phyloP scores from a whole-genome alignment of 2,329 filamentous ascomycete species.

The Colletotrichum eremochloae region DNA sequence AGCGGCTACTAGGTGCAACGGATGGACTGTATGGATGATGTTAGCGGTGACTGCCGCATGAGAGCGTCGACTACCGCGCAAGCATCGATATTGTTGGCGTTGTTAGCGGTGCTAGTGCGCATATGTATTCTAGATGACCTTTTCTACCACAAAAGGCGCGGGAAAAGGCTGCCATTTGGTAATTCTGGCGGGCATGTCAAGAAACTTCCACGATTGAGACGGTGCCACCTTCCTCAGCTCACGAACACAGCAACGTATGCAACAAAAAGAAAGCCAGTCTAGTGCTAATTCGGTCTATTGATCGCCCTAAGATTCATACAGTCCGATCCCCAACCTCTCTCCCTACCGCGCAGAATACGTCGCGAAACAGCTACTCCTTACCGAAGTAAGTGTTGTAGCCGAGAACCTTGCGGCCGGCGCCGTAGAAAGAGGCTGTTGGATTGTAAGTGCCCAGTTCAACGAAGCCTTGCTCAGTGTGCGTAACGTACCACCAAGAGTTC shows the following conservation, averaged over 20 bases:
- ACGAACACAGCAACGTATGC: slow-evolving; percentile 10
- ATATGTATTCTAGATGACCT: slow-evolving; percentile 37
- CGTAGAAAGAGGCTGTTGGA: slow-evolving; percentile 71
- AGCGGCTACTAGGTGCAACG: slow-evolving; percentile 65
- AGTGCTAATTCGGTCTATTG: slow-evolving; percentile 34
- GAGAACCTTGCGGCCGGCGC: slow-evolving; percentile 78
- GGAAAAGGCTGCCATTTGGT: slow-evolving; percentile 27
- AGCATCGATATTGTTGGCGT: slow-evolving; percentile 5
- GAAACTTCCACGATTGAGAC: slow-evolving; percentile 20
- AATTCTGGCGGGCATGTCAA: slow-evolving; percentile 28
- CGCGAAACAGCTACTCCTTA: slow-evolving; percentile 58
- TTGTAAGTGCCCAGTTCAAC: slow-evolving; percentile 43
- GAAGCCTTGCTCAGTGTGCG: neutral
- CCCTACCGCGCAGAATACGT: neutral
- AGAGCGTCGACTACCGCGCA: neutral
- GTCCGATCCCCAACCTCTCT: slow-evolving; percentile 11
- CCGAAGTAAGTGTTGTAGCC: slow-evolving; percentile 86
- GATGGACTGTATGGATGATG: neutral
- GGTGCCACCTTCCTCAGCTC: slow-evolving; percentile 23
- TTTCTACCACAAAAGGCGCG: slow-evolving; percentile 17
- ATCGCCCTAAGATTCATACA: slow-evolving; percentile 38
- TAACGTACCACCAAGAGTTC: slow-evolving; percentile 71
- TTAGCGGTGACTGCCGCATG: neutral
- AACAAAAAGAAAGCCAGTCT: slow-evolving; percentile 19
- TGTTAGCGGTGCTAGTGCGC: slow-evolving; percentile 4